Conservation (phyloP, 1,139 yeast genomes). For the Kodamaea plutei region DNA sequence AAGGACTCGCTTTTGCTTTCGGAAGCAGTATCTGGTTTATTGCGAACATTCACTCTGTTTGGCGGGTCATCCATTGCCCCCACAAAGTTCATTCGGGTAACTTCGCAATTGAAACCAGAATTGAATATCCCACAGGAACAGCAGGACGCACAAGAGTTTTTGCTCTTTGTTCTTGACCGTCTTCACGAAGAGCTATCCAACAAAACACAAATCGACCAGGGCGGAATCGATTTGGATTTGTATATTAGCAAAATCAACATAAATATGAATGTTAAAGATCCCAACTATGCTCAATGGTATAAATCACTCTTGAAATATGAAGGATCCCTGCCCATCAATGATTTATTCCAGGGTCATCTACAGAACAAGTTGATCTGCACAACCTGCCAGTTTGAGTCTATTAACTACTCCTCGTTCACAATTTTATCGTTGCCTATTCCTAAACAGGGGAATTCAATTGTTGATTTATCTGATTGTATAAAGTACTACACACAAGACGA, state of each 20-base stretch:
- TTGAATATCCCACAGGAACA: conserved; percentile 67
- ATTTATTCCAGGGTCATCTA: conserved; percentile 62
- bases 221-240: conserved; percentile 18
- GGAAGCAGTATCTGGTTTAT: conserved; percentile 42
- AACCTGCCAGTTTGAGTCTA: conserved; percentile 58
- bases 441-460: conserved; percentile 21
- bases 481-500: conserved; percentile 67
- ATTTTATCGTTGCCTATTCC: conserved; percentile 70
- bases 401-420: conserved; percentile 57
- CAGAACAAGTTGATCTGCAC: conserved; percentile 61
- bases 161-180: conserved; percentile 60
- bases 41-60: conserved; percentile 44
- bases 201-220: conserved; percentile 17
- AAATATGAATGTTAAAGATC: conserved; percentile 27
- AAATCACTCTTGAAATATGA: conserved; percentile 44
- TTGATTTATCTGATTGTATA: conserved; percentile 58
- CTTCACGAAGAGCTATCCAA: conserved; percentile 61
- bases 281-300: conserved; percentile 58
- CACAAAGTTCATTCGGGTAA: conserved; percentile 52
- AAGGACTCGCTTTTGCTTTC: conserved; percentile 38
- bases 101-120: conserved; percentile 57
- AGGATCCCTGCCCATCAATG: conserved; percentile 64
- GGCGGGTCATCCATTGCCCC: conserved; percentile 66
- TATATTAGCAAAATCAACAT: conserved; percentile 33
- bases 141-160: conserved; percentile 76